A percentile compares a stretch with the other conserved stretches of the same genome.
These are phyloP conservation scores for Leptographium procerum DNA, from an alignment of 2,329 filamentous ascomycete genomes.

Conservation along the genomic window DNA sequence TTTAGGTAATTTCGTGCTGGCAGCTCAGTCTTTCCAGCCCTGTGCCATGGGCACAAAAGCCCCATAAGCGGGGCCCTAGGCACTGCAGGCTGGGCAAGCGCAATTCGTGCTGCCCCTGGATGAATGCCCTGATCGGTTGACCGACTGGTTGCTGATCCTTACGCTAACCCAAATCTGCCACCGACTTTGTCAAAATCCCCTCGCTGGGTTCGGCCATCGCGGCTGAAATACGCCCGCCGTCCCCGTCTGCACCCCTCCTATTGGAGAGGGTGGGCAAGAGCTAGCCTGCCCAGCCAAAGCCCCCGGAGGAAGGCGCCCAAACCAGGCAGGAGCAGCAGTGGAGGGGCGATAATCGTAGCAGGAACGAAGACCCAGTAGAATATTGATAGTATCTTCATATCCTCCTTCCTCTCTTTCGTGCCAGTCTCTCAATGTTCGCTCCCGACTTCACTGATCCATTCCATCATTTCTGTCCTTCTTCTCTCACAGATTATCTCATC, in stretches of 20 bases:
- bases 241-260: neutral
- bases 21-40: neutral
- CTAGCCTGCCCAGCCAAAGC: neutral
- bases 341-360: conserved; percentile 5
- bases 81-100: neutral
- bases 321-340: conserved; percentile 3
- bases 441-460: neutral
- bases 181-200: conserved; percentile 15
- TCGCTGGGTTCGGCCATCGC: neutral
- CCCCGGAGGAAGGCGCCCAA: neutral
- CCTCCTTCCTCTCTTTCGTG: neutral
- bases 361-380: neutral
- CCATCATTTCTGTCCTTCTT: neutral
- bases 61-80: neutral
- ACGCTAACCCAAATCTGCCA: conserved; percentile 23
- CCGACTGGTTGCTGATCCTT: conserved; percentile 7
- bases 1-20: neutral
- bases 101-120: neutral
- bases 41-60: neutral
- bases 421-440: neutral
- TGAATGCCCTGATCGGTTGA: conserved; percentile 9
- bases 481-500: neutral
- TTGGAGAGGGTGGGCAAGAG: neutral
- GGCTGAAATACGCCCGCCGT: neutral
- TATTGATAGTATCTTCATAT: no score